These are phyloP conservation scores for Tricladium varicosporioides DNA, from an alignment of 2,329 filamentous ascomycete species.

Conservation along the genomic window DNA sequence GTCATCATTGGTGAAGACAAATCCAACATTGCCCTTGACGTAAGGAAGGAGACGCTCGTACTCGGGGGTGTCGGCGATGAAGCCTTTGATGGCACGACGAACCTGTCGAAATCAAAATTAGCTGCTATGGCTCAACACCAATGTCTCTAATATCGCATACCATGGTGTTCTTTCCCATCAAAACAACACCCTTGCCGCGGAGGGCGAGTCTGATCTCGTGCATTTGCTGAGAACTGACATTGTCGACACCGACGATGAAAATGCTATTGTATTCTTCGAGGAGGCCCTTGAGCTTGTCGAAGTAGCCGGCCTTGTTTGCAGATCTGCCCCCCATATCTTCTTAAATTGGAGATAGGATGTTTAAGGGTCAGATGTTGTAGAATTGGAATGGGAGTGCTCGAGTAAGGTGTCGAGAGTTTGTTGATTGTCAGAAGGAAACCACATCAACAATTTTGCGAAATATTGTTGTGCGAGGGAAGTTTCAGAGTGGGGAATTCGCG, in stretches of 20 bases:
- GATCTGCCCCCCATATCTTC: constrained; percentile 99
- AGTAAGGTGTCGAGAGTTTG: constrained; percentile 19
- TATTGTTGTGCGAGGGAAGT: constrained; percentile 5
- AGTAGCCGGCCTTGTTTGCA: constrained; percentile 92
- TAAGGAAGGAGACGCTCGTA: constrained; percentile 96
- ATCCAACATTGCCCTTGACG: constrained; percentile 97
- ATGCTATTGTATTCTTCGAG: constrained; percentile 96
- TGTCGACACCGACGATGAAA: constrained; percentile 97
- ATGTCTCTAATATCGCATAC: constrained; percentile 44
- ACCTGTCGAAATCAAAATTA: constrained; percentile 51
- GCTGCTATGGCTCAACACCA: constrained; percentile 1
- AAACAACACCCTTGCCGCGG: constrained; percentile 86
- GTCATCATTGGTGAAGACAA: constrained; percentile 99
- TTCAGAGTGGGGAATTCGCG: neutral
- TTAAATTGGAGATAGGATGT: constrained; percentile 95
- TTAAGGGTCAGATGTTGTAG: constrained; percentile 72
- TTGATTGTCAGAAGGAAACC: constrained; percentile 12
- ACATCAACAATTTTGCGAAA: constrained; percentile 8
- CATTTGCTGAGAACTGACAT: constrained; percentile 99
- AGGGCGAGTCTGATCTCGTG: constrained; percentile 97
- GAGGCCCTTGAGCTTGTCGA: constrained; percentile 98
- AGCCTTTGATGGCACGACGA: constrained; percentile 95
- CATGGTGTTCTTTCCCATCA: constrained; percentile 99
- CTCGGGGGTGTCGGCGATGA: constrained; percentile 86
- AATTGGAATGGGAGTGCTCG: constrained; percentile 23